Evolutionary conservation across 192 early-diverging fungal genomes (phyloP), one percentile per base, ranked within the genome.

Genomic region (Coemansia sp.): DNA sequence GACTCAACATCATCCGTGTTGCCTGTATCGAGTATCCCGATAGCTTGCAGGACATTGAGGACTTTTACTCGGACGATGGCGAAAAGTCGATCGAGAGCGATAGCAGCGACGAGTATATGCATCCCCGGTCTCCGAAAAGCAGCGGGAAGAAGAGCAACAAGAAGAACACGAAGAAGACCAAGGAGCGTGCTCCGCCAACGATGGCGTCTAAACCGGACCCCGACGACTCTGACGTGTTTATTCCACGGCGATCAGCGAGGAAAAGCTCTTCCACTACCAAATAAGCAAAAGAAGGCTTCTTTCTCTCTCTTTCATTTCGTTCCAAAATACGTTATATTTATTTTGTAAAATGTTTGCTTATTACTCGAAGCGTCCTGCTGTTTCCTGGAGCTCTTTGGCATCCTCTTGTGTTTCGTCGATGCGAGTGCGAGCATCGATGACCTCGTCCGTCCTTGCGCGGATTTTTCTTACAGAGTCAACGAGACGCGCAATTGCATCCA

Each of bases 371-470:
- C n/a, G n/a, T n/a, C n/a, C n/a, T n/a, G 48, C 15, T 23, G 46
- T 52, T 34, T 62, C 62, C 30, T 55, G 12, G 18, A 69, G 34
- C 20, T 58, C 36, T 2, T 58, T 62, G 36, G 60, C 62, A 5
- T 72, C 30, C 6, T 74, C 65, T 0, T 63, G 49, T 2, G 67
- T 72, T 24, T 81, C 73, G 55, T 76, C 78, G 2, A 81, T 81
- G 4, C 73, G 62, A 1, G 20, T 36, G 4, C 73, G 73, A 9
- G 78, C 72, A 34, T 76, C 78, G 12, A 72, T 67, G 35, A 90
- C 91, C 61, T 84, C 76, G 63, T 86, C 84, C 16, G 88, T 85
- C 69, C 76, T 85, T 41, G 84, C 87, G 66, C 90, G 88, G 76
- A 89, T 89, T 69, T 87, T 88, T 70, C 90, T 85, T 24, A 87